A percentile compares a stretch with the other conserved stretches of the same genome.
phyloP scores from a whole-genome alignment of 306 rosid genomes.

The Dryas octopetala region DNA sequence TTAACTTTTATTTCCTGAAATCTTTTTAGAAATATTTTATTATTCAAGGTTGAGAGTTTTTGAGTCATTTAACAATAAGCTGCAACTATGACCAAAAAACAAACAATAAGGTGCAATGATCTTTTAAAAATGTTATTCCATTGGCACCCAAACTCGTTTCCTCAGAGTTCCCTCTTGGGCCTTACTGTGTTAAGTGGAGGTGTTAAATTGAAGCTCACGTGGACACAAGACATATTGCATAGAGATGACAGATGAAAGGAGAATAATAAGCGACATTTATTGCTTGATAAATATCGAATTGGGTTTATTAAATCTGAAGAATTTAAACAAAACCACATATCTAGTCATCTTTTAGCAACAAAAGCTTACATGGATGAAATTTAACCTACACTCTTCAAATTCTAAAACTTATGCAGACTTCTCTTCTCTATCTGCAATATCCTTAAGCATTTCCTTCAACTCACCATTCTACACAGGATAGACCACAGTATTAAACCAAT shows the following conservation, averaged over 20 bases:
- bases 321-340: not conserved
- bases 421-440: constrained; percentile 25
- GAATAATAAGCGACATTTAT: not conserved
- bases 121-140: too few relatives aligned
- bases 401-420: constrained; percentile 28
- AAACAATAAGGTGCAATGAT: too few relatives aligned
- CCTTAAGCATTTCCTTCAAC: constrained; percentile 56
- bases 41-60: too few relatives aligned
- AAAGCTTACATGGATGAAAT: not conserved
- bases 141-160: too few relatives aligned
- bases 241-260: not conserved
- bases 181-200: too few relatives aligned
- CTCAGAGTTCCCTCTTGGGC: too few relatives aligned
- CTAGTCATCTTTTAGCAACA: not conserved
- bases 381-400: constrained; percentile 2
- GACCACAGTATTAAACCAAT: constrained; percentile 18
- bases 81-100: too few relatives aligned
- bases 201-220: not conserved
- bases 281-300: not conserved
- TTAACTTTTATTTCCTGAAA: too few relatives aligned
- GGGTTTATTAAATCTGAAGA: not conserved
- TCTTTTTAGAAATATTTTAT: too few relatives aligned
- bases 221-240: not conserved
- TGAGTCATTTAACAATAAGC: too few relatives aligned
- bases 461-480: constrained; percentile 57